These are phyloP conservation scores for Pseudogymnoascus sp. DNA, from an alignment of 2,329 filamentous ascomycete genomes.

Conservation along the genomic window DNA sequence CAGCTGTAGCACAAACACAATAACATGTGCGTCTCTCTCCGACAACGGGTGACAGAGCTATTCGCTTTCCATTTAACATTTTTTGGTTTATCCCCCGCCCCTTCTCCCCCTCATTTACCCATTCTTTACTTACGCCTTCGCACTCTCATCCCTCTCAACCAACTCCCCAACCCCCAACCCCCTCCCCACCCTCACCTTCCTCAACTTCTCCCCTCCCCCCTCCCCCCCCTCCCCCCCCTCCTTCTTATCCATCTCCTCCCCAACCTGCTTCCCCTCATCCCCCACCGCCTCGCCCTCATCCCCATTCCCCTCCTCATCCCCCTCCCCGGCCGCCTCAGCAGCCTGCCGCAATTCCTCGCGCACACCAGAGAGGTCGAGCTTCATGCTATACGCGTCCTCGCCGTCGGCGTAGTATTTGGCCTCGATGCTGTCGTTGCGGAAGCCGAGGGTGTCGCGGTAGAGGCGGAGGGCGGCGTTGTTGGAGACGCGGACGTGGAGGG, in stretches of 20 bases:
- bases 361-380: conserved; percentile 62
- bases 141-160: too few relatives aligned
- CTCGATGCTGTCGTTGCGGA: conserved; percentile 79
- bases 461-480: conserved; percentile 86
- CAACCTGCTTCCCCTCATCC: conserved; percentile 46
- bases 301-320: conserved; percentile 30
- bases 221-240: conserved; percentile 44
- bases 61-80: too few relatives aligned
- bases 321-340: conserved; percentile 44
- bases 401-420: conserved; percentile 94
- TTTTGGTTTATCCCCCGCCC: too few relatives aligned
- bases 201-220: conserved; percentile 16
- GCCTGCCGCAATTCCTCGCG: conserved; percentile 40
- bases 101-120: too few relatives aligned
- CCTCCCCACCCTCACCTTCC: conserved; percentile 78
- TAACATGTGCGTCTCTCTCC: too few relatives aligned
- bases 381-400: conserved; percentile 93
- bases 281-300: conserved; percentile 68
- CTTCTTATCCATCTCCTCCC: conserved; percentile 49
- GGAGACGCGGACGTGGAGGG: conserved; percentile 87
- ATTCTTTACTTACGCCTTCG: too few relatives aligned
- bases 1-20: too few relatives aligned
- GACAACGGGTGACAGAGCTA: too few relatives aligned
- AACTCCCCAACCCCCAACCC: neutral
- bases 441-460: conserved; percentile 86